Base-by-base conservation (phyloP, 2,329 filamentous ascomycete genomes). In the Waltergamsia citrina region DNA sequence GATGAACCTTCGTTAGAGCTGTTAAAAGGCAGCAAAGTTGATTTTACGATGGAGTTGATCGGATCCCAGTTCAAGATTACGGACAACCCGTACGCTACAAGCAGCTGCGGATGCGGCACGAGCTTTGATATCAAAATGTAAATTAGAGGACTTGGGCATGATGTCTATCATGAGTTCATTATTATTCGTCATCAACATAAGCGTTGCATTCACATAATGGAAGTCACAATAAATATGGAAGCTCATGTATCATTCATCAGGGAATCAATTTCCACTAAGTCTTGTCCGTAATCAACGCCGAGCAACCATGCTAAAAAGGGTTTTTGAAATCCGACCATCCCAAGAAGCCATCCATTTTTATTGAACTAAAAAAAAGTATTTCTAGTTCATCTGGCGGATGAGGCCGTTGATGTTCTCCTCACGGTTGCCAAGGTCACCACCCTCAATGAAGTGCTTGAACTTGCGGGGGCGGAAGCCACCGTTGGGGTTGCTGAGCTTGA, bases 341-440 rank as follows among this genome's bases (percentile, higher is more conserved):
- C 43, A 45, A 49, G 36, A 41, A 39, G 50, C 48, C 47, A 44
- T 38, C 44, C 40, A 33, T 17, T 41, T 33, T 29, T 38, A 33
- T 34, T 45, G 45, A 35, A 37, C 35, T 5, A 19, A 29, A 7
- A 22, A 24, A 34, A 41, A 31, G 35, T 32, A 48, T 61, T n/a
- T n/a, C n/a, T 93, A 98, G 79, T 96, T 96, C 92, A 96, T 96
- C 74, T 94, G 86, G 67, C 85, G 80, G 73, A 98, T 83, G 60
- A 96, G 78, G 56, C 68, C 74, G 69, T 96, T 96, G 79, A 96
- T 95, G 72, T 88, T 81, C 57, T 96, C 88, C 76, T 98, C 92
- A 51, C 92, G 84, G 80, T 98, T 96, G 64, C 92, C 92, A 53
- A 93, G 73, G 68, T 98, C 92, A 81, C 92, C 92, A 68, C 90